Evolutionary conservation across 2,329 filamentous ascomycete genomes (phyloP), one percentile per base, ranked within the genome.

Genomic region (Amauroascus niger): DNA sequence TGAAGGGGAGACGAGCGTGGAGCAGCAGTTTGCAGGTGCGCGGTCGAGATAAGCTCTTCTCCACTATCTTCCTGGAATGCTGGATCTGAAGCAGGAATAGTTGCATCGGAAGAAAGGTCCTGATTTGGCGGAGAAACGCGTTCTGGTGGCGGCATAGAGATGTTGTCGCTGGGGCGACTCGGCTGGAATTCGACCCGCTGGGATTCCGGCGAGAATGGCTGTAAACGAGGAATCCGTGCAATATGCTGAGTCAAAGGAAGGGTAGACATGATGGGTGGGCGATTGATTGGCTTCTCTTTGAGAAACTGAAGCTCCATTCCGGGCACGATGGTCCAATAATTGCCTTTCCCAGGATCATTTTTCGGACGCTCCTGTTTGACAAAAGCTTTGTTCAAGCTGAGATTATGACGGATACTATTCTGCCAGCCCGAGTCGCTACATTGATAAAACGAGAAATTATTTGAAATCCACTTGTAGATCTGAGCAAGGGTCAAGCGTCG

Each of bases 381-480:
- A 65, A 97, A 97, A 45, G 87, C 88, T 73, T 97, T 97, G 77
- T 96, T 95, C 43, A 98, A 77, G 65, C 90, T 96, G 32, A 98
- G 81, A 63, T 98, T 98, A 71, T 98, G 93, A 32, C 93, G 86
- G 68, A 98, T 98, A 74, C 93, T 97, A 71, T 98, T 98, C 71
- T 97, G 91, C 93, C 93, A 98, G 58, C 93, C 91, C 9, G 87
- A 83, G 63, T 96, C 89, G 53, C 84, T 80, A 41, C 82, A 80
- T 61, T 81, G 84, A 74, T 97, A 98, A 71, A 91, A 96, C 4
- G 81, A 83, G 67, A 87, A 97, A 16, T 85, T 90, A 67, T 94
- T 88, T n/a, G 88, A 94, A 63, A 98, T 97, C 91, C 93, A 98
- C 67, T 95, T 95, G 78, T 97, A 98, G 62, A 98, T 98, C 69